Evolutionary conservation across 345 rosid genomes (phyloP).

Genomic region (Heritiera littoralis): DNA sequence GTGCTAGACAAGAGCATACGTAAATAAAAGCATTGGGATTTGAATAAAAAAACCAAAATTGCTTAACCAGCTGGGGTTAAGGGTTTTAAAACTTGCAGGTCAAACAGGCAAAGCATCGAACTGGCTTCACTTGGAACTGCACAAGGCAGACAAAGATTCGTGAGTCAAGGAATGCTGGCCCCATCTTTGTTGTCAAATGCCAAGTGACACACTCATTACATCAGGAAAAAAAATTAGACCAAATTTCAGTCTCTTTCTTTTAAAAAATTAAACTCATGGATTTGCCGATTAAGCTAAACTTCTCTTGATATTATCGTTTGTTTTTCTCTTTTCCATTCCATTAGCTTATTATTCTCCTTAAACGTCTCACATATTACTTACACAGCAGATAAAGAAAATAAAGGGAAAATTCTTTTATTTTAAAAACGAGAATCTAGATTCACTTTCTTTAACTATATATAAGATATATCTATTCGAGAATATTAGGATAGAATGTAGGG

Average conservation of each 20-base stretch:
- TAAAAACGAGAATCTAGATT: too few relatives aligned
- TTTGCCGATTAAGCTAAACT: background rate
- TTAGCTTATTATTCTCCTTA: background rate
- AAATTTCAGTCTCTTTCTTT: background rate
- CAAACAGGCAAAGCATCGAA: slow-evolving; percentile 33
- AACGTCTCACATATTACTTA: too few relatives aligned
- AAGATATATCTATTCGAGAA: too few relatives aligned
- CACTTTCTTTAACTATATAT: too few relatives aligned
- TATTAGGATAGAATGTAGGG: too few relatives aligned
- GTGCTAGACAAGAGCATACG: slow-evolving; percentile 30
- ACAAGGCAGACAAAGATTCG: slow-evolving; percentile 88
- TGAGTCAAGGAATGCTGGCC: slow-evolving; percentile 66
- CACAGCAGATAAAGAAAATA: too few relatives aligned
- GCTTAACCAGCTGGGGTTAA: slow-evolving; percentile 16
- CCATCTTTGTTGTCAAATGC: background rate
- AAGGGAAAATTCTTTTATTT: too few relatives aligned
- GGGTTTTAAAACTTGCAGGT: slow-evolving; percentile 24
- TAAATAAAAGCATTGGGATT: slow-evolving; percentile 42
- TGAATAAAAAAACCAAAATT: background rate
- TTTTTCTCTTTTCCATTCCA: background rate
- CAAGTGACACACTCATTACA: background rate
- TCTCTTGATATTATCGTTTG: background rate
- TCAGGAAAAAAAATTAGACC: background rate
- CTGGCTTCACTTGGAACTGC: slow-evolving; percentile 39
- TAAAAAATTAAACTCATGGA: background rate